phyloP scores from a whole-genome alignment of 2,329 filamentous ascomycete genomes.

The Exserohilum turcica region DNA sequence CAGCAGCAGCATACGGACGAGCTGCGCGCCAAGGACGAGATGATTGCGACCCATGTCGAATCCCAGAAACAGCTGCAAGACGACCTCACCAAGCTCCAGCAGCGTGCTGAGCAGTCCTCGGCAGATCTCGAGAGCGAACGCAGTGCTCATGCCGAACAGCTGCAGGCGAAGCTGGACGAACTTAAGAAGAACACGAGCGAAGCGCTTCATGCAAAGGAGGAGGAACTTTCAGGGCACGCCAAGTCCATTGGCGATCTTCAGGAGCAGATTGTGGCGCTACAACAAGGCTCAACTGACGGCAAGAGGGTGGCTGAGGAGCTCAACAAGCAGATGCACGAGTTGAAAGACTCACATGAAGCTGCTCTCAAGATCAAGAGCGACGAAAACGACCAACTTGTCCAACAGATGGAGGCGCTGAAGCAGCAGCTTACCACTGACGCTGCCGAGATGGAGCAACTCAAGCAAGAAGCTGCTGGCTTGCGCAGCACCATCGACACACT shows the following conservation, averaged over 20 bases:
- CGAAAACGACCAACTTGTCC: constrained; percentile 40
- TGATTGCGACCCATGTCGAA: constrained; percentile 33
- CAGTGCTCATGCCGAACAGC: constrained; percentile 28
- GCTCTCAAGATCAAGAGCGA: constrained; percentile 37
- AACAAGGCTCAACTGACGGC: constrained; percentile 44
- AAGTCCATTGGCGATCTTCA: constrained; percentile 42
- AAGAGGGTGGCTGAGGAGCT: constrained; percentile 39
- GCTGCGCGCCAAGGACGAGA: constrained; percentile 38
- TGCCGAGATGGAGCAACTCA: constrained; percentile 33
- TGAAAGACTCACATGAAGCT: constrained; percentile 39
- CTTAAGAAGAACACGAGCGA: constrained; percentile 33
- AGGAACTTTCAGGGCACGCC: constrained; percentile 38
- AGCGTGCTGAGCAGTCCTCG: constrained; percentile 36
- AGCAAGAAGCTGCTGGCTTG: constrained; percentile 36
- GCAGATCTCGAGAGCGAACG: constrained; percentile 40
- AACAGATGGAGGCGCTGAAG: constrained; percentile 44
- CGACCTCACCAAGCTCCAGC: constrained; percentile 34
- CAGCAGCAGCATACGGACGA: constrained; percentile 43
- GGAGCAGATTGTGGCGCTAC: constrained; percentile 37
- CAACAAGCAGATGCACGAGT: constrained; percentile 38
- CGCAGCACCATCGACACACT: constrained; percentile 41
- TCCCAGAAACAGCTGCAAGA: constrained; percentile 33
- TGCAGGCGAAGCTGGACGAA: constrained; percentile 37
- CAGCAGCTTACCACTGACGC: constrained; percentile 41
- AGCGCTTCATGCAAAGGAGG: constrained; percentile 33